Conservation (phyloP, 1,284 basidiomycete species). For the Cutaneotrichosporon sp. region DNA sequence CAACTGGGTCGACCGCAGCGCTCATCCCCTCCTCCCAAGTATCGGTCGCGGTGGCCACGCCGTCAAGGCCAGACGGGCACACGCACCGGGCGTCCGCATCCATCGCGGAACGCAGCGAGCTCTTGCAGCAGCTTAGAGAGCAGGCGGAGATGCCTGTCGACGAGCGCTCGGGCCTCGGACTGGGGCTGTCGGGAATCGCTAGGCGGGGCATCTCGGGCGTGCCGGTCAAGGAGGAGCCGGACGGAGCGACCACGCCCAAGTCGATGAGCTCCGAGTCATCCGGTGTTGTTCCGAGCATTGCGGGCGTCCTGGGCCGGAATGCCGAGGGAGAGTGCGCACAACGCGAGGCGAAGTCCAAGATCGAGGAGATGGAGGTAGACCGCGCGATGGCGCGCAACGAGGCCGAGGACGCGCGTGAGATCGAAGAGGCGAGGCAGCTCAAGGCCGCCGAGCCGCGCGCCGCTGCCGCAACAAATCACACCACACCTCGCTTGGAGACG, state of each 20-base stretch:
- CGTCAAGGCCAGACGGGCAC: conserved; percentile 22
- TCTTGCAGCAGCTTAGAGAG: conserved; percentile 41
- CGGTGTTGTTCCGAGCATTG: neutral
- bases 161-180: conserved; percentile 27
- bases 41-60: conserved; percentile 28
- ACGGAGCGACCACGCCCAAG: neutral
- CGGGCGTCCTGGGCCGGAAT: conserved; percentile 4
- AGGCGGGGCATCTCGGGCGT: conserved; percentile 30
- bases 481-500: neutral
- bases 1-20: conserved; percentile 24
- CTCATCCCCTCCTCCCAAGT: conserved; percentile 4
- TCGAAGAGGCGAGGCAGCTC: conserved; percentile 27
- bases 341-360: conserved; percentile 27
- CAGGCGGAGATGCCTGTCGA: conserved; percentile 23
- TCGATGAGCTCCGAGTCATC: conserved; percentile 1
- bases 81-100: conserved; percentile 18
- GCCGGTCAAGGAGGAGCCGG: conserved; percentile 35
- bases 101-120: conserved; percentile 26
- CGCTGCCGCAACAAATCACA: neutral
- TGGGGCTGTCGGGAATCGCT: conserved; percentile 36
- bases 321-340: conserved; percentile 12
- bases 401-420: conserved; percentile 27
- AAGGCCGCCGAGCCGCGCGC: conserved; percentile 19
- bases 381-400: conserved; percentile 41
- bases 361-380: conserved; percentile 46